Conservation (phyloP, 2,329 filamentous ascomycete species). For the Ophiostoma tasmaniense region DNA sequence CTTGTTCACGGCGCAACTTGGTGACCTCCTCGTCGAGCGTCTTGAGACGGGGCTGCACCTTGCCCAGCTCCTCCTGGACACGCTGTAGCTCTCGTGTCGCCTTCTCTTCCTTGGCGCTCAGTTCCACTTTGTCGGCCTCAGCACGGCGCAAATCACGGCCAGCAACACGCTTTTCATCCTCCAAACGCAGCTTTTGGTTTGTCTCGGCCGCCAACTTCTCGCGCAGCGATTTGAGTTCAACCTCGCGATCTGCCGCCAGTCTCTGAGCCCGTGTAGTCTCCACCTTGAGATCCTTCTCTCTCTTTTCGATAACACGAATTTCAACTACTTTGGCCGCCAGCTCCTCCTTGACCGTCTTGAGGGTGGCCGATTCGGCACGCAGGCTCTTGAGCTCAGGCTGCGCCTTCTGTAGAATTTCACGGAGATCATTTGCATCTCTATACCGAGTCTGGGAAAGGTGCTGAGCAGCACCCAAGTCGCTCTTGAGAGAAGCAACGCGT, state of each 20-base stretch:
- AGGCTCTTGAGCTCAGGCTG: slow-evolving; percentile 78
- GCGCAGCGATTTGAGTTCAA: slow-evolving; percentile 67
- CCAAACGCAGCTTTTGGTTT: slow-evolving; percentile 60
- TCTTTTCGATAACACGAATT: slow-evolving; percentile 67
- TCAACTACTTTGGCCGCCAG: slow-evolving; percentile 51
- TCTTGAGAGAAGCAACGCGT: slow-evolving; percentile 62
- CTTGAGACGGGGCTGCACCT: slow-evolving; percentile 51
- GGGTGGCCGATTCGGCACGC: slow-evolving; percentile 63
- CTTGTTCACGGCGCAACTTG: slow-evolving; percentile 59
- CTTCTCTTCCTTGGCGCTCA: slow-evolving; percentile 65
- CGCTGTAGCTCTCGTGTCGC: slow-evolving; percentile 59
- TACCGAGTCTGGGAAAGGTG: slow-evolving; percentile 79
- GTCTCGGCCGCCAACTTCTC: slow-evolving; percentile 72
- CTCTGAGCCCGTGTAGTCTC: slow-evolving; percentile 65
- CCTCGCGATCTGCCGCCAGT: slow-evolving; percentile 63
- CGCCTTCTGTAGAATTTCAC: slow-evolving; percentile 70
- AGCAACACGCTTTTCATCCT: slow-evolving; percentile 67
- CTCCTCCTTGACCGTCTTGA: slow-evolving; percentile 70
- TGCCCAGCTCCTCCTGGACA: slow-evolving; percentile 63
- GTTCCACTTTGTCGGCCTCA: slow-evolving; percentile 71
- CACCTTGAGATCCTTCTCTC: slow-evolving; percentile 69
- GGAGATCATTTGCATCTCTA: slow-evolving; percentile 75
- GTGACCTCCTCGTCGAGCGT: slow-evolving; percentile 67
- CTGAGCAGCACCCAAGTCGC: slow-evolving; percentile 77
- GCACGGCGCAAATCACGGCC: slow-evolving; percentile 70